These are phyloP conservation scores for Barnettozyma sp. DNA, from an alignment of 805 yeast genomes.

Conservation along the genomic window DNA sequence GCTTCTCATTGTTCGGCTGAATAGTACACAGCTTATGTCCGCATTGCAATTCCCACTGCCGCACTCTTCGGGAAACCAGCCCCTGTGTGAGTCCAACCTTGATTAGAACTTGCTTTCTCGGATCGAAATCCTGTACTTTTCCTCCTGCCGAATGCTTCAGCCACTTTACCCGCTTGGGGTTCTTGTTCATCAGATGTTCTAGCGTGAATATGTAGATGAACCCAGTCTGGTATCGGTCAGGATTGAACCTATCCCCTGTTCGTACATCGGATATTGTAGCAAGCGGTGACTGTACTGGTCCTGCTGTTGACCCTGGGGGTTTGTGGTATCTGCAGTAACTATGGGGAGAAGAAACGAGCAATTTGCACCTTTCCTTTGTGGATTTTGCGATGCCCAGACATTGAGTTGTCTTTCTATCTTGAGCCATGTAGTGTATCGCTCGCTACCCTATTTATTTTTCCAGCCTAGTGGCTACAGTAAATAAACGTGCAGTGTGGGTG, in stretches of 20 bases:
- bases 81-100: constrained; percentile 24
- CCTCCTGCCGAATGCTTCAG: constrained; percentile 10
- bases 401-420: no score
- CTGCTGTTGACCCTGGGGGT: constrained; percentile 5
- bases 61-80: constrained; percentile 13
- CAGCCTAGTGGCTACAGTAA: no score
- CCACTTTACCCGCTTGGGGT: constrained; percentile 21
- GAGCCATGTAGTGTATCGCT: no score
- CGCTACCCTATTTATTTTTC: no score
- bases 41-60: constrained; percentile 24
- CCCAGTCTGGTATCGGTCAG: constrained; percentile 13
- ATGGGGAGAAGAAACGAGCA: constrained; percentile 1
- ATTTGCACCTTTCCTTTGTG: constrained; percentile 13
- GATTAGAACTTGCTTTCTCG: constrained; percentile 17
- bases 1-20: background rate
- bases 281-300: background rate
- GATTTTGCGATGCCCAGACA: constrained; percentile 19
- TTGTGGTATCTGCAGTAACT: constrained; percentile 17
- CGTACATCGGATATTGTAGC: background rate
- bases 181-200: constrained; percentile 12
- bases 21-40: constrained; percentile 14
- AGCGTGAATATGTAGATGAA: constrained; percentile 23
- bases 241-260: background rate
- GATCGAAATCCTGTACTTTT: constrained; percentile 14
- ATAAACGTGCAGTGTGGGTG: no score